phyloP scores from a whole-genome alignment of 768 basidiomycete genomes.

The Tylopilus intermedius region DNA sequence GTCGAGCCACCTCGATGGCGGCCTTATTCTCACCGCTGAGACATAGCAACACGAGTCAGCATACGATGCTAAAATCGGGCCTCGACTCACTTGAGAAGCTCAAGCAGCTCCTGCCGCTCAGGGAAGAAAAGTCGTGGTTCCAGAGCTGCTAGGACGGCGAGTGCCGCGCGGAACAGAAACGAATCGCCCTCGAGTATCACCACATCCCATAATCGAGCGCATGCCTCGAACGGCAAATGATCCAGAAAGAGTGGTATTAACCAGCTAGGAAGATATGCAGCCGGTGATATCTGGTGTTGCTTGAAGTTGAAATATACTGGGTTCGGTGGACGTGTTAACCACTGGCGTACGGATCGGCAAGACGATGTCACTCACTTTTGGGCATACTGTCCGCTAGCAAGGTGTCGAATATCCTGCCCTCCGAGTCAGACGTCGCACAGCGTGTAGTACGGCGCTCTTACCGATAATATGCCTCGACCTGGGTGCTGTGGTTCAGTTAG shows the following conservation, averaged over 20 bases:
- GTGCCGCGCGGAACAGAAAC: conserved; percentile 78
- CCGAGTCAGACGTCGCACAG: conserved; percentile 11
- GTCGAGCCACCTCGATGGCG: conserved; percentile 73
- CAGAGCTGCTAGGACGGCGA: conserved; percentile 78
- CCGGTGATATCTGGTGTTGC: conserved; percentile 84
- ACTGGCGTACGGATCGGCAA: neutral
- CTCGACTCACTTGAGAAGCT: conserved; percentile 59
- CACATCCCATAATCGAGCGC: conserved; percentile 87
- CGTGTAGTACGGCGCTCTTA: conserved; percentile 26
- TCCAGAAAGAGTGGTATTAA: conserved; percentile 73
- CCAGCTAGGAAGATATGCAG: conserved; percentile 82
- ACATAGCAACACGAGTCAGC: conserved; percentile 7
- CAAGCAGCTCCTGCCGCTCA: conserved; percentile 70
- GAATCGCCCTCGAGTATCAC: conserved; percentile 84
- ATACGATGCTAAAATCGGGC: conserved; percentile 3
- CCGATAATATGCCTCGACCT: conserved; percentile 93
- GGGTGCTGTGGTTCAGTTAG: conserved; percentile 25
- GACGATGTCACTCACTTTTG: conserved; percentile 54
- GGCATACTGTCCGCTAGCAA: conserved; percentile 90
- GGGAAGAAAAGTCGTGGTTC: conserved; percentile 89
- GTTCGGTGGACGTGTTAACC: neutral
- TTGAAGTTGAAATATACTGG: conserved; percentile 93
- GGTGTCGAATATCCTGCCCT: conserved; percentile 81
- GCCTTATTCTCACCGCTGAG: conserved; percentile 77
- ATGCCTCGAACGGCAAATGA: conserved; percentile 88